Percentiles rank a stretch among this genome's conserved stretches.
Conservation (phyloP, 179 eudicot genomes). For the Heliamphora ciliata region DNA sequence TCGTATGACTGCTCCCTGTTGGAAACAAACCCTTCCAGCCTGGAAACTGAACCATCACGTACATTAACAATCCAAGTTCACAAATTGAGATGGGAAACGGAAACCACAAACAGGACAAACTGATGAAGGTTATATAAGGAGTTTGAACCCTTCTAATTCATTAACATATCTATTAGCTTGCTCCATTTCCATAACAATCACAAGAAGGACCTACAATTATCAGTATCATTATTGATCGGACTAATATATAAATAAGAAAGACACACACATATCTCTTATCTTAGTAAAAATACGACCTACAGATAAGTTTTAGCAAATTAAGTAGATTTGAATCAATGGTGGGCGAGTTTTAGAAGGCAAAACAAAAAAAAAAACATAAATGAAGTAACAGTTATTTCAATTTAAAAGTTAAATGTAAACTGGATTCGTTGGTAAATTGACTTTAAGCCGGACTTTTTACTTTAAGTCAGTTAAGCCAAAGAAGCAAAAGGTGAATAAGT, state of each 20-base stretch:
- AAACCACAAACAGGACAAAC: conserved; percentile 4
- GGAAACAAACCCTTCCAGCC: conserved; percentile 98
- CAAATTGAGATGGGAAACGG: not conserved
- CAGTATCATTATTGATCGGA: too few species aligned
- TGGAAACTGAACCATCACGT: conserved; percentile 68
- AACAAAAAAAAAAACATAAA: not conserved
- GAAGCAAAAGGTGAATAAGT: too few species aligned
- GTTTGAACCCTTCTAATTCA: not conserved
- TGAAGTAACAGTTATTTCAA: not conserved
- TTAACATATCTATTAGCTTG: not conserved
- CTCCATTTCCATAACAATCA: not conserved
- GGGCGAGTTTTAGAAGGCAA: not conserved
- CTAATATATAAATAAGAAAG: too few species aligned
- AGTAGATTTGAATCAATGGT: not conserved
- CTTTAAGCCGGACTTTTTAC: too few species aligned
- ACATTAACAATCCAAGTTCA: conserved; percentile 30
- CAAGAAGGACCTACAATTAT: not conserved
- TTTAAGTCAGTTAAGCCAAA: too few species aligned
- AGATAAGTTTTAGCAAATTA: not conserved
- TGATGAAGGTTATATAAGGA: not conserved
- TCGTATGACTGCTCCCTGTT: conserved; percentile 96
- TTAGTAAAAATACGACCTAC: too few species aligned
- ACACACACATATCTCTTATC: too few species aligned
- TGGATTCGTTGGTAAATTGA: not conserved
- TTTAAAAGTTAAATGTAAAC: too few species aligned